Evolutionary conservation across 2,329 filamentous ascomycete species (phyloP).

Genomic region (Chaetothyriales sp.): DNA sequence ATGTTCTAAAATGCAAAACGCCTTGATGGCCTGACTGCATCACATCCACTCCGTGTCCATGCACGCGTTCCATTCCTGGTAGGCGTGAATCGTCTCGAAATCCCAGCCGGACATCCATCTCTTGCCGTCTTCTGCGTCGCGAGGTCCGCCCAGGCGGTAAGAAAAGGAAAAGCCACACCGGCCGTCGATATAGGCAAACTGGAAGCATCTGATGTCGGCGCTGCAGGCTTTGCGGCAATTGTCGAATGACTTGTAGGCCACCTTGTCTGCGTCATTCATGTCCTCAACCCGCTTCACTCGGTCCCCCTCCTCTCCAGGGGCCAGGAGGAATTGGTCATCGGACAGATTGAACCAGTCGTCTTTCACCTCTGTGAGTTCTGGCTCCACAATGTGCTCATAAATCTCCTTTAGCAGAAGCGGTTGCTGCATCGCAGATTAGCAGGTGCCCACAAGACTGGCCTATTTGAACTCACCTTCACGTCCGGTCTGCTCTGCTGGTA

Average conservation of each 20-base stretch:
- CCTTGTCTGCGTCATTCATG: slow-evolving; percentile 5
- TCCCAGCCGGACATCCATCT: slow-evolving; percentile 1
- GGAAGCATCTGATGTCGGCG: slow-evolving; percentile 8
- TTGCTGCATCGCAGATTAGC: background rate
- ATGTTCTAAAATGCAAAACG: background rate
- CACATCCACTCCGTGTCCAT: background rate
- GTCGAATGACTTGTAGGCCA: slow-evolving; percentile 4
- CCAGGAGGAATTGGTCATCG: slow-evolving; percentile 9
- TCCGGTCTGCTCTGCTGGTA: background rate
- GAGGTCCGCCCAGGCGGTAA: slow-evolving; percentile 1
- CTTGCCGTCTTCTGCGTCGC: background rate
- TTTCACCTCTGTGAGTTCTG: slow-evolving; percentile 6
- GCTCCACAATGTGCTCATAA: slow-evolving; percentile 10
- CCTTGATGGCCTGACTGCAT: background rate
- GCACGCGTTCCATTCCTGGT: background rate
- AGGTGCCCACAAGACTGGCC: background rate
- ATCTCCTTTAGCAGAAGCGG: slow-evolving; percentile 2
- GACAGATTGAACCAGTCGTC: slow-evolving; percentile 12
- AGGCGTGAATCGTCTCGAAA: background rate
- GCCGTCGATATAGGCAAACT: slow-evolving; percentile 5
- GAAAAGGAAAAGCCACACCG: slow-evolving; percentile 1
- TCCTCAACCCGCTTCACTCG: slow-evolving; percentile 9
- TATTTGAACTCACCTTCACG: background rate
- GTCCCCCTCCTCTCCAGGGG: slow-evolving; percentile 7
- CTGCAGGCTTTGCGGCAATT: slow-evolving; percentile 7